Conservation (phyloP, 2,329 filamentous ascomycete genomes). For the Fusarium secorum region DNA sequence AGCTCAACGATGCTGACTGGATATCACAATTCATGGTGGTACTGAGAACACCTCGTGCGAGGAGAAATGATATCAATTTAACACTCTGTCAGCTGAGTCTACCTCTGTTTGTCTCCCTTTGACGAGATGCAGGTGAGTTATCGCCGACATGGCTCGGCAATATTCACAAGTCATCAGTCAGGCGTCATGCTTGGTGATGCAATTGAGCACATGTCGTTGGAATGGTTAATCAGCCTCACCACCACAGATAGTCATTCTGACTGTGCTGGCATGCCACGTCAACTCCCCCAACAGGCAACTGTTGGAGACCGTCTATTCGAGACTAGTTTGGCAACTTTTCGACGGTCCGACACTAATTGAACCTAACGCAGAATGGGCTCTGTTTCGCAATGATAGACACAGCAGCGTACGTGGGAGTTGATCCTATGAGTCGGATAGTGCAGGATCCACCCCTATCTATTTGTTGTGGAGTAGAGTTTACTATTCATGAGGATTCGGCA, state of each 20-base stretch:
- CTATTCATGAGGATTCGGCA: not conserved
- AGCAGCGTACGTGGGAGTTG: not conserved
- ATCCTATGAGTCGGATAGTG: not conserved
- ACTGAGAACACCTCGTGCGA: constrained; percentile 10
- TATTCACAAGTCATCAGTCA: constrained; percentile 6
- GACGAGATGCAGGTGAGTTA: constrained; percentile 32
- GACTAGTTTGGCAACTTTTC: constrained; percentile 8
- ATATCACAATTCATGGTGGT: constrained; percentile 4
- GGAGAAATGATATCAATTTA: constrained; percentile 14
- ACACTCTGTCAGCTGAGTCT: constrained; percentile 28
- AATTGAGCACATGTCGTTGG: constrained; percentile 16
- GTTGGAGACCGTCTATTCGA: constrained; percentile 13
- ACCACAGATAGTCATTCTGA: constrained; percentile 11
- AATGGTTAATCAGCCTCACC: constrained; percentile 17
- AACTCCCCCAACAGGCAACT: constrained; percentile 29
- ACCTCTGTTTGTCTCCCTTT: not conserved
- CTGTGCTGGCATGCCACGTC: constrained; percentile 39
- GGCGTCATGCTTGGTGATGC: constrained; percentile 26
- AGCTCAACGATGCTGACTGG: constrained; percentile 7
- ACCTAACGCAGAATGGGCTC: constrained; percentile 3
- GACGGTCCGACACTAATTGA: constrained; percentile 15
- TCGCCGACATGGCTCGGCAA: constrained; percentile 26
- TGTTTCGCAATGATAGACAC: constrained; percentile 28
- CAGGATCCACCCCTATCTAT: constrained; percentile 12
- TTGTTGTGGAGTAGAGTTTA: not conserved